Evolutionary conservation across 192 early-diverging fungal genomes (phyloP), one percentile per base, ranked within the genome.

Genomic region (Coemansia sp.): DNA sequence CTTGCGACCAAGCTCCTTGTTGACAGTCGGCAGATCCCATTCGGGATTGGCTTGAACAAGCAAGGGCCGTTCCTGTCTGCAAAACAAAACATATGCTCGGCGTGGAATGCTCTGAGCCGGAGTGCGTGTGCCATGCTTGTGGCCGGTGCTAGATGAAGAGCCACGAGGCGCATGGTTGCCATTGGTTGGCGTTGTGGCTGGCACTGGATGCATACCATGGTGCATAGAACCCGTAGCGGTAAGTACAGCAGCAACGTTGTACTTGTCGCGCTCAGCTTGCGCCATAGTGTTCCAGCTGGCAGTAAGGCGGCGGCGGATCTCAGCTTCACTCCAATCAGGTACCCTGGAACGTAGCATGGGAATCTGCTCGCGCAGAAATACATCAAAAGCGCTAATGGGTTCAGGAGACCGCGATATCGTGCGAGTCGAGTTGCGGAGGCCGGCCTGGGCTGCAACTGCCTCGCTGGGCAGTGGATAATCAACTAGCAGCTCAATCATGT

Each of bases 71-170:
- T 75, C 74, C 39, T 72, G 61, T 10, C 78, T 60, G 23, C 78
- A 81, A 48, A 81, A 81, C 38, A 81, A 52, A 52, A 81, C 78
- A 45, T 81, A 81, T 12, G 78, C 78, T 24, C 78, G 78, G 9
- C 78, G 78, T 3, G 78, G 74, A 2, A 65, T 69, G 65, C 73
- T 75, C 41, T 75, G 68, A 20, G 51, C 50, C 2, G 51, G n/a
- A 1, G 57, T 48, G 16, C 73, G 73, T 10, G 51, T 12, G n/a
- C 67, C 65, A 4, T 57, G 43, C 61, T 58, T 65, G 9, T 65
- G 59, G 14, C 59, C 64, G 51, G 29, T 18, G 32, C 69, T 49
- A 10, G 50, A 18, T 11, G 56, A 22, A 24, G 48, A 61, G 9
- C 23, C 59, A 22, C 69, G 69, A 37, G 53, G 26, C 3, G 37